phyloP scores from a whole-genome alignment of 768 basidiomycete genomes.

The Paxillus rubicundulus region DNA sequence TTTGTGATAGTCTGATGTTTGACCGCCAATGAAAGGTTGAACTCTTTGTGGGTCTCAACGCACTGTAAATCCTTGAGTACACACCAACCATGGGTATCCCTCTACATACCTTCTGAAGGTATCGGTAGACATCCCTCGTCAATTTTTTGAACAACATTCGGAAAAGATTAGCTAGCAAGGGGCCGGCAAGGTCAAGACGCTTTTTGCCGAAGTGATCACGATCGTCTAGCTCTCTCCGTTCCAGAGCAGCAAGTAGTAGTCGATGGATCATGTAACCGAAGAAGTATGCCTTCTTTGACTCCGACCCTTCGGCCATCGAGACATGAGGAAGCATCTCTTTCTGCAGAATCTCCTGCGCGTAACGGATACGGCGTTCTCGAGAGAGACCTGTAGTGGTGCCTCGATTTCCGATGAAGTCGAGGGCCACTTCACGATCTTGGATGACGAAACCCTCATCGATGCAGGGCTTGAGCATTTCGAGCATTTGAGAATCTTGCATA shows the following conservation, averaged over 20 bases:
- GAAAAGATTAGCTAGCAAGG: slow-evolving; percentile 94
- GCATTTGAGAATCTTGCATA: slow-evolving; percentile 91
- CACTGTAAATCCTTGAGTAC: slow-evolving; percentile 53
- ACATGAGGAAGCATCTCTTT: slow-evolving; percentile 99
- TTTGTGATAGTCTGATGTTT: slow-evolving; percentile 98
- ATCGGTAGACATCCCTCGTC: slow-evolving; percentile 95
- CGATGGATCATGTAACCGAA: slow-evolving; percentile 99
- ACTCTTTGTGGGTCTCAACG: slow-evolving; percentile 94
- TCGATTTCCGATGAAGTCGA: slow-evolving; percentile 98
- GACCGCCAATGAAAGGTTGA: slow-evolving; percentile 87
- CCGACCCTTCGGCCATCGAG: slow-evolving; percentile 92
- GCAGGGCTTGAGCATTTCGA: slow-evolving; percentile 97
- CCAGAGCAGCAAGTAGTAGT: slow-evolving; percentile 87
- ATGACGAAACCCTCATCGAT: slow-evolving; percentile 99
- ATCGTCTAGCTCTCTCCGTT: slow-evolving; percentile 94
- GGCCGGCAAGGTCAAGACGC: slow-evolving; percentile 92
- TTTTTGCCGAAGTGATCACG: slow-evolving; percentile 99
- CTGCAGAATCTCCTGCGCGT: slow-evolving; percentile 96
- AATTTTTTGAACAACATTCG: slow-evolving; percentile 96
- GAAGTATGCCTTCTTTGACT: slow-evolving; percentile 99
- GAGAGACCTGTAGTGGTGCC: slow-evolving; percentile 92
- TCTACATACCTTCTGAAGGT: slow-evolving; percentile 83
- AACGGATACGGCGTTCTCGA: slow-evolving; percentile 88
- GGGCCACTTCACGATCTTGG: slow-evolving; percentile 93
- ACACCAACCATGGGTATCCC: neutral